Conservation (phyloP, 441 rosid genomes). For the Aquilaria agallochum region DNA sequence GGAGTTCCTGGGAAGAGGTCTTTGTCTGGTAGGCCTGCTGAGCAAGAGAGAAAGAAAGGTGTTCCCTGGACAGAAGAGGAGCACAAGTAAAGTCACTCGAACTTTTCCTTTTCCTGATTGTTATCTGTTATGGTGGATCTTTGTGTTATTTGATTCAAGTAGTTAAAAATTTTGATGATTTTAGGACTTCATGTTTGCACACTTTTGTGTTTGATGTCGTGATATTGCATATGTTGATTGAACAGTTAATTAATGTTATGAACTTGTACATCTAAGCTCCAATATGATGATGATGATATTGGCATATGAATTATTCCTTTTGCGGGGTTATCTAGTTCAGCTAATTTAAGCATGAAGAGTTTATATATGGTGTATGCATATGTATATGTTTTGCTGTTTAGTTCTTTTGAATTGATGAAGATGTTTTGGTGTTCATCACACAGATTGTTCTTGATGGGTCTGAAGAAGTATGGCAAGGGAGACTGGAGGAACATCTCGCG, state of each 20-base stretch:
- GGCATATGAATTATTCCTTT: no score
- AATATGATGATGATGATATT: no score
- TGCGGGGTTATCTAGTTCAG: no score
- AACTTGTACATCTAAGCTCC: no score
- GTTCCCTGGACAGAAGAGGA: constrained; percentile 84
- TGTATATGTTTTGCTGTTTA: no score
- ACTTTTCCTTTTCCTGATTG: neutral
- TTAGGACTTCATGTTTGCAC: no score
- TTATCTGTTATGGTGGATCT: neutral
- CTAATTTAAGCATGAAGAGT: no score
- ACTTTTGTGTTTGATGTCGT: no score
- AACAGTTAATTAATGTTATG: no score
- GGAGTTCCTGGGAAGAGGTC: constrained; percentile 53
- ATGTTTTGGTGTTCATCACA: constrained; percentile 5
- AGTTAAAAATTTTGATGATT: no score
- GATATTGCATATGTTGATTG: no score
- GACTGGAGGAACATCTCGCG: constrained; percentile 79
- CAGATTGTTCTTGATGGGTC: constrained; percentile 67
- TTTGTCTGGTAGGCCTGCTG: constrained; percentile 36
- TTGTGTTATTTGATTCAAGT: neutral
- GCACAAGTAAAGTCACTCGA: constrained; percentile 47
- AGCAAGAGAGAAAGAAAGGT: constrained; percentile 72
- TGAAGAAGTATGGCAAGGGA: constrained; percentile 74
- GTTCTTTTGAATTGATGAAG: neutral
- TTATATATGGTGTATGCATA: no score